A percentile compares a stretch with the other conserved stretches of the same genome.
These are phyloP conservation scores for Vaccinium darrowii DNA, from an alignment of 148 eudicot species.

Conservation along the genomic window DNA sequence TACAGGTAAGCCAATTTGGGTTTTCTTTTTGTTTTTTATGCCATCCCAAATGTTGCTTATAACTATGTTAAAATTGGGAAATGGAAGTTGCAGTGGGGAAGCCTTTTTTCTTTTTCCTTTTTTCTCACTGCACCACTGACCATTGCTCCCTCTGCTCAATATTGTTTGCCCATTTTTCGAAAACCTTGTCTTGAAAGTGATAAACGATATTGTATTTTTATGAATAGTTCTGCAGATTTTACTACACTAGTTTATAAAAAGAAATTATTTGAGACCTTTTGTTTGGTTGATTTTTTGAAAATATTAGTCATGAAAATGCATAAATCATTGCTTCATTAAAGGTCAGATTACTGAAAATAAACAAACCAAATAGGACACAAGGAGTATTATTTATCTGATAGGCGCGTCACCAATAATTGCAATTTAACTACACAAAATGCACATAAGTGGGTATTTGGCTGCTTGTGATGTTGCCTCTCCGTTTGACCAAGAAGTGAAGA, in stretches of 20 bases:
- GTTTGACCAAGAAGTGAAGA: background rate
- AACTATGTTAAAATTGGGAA: background rate
- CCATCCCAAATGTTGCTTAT: background rate
- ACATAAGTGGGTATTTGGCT: background rate
- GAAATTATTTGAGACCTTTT: background rate
- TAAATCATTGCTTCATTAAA: too few relatives aligned
- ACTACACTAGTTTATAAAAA: background rate
- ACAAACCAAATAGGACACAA: too few relatives aligned
- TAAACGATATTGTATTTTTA: background rate
- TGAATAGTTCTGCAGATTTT: background rate
- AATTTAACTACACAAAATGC: background rate
- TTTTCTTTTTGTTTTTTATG: background rate
- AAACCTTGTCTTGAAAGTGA: background rate
- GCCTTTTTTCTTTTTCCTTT: background rate
- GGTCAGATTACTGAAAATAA: too few relatives aligned
- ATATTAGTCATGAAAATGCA: background rate
- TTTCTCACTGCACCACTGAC: background rate
- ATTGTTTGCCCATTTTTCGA: background rate
- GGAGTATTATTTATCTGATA: too few relatives aligned
- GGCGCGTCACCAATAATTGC: too few relatives aligned
- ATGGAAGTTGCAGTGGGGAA: background rate
- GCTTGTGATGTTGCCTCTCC: background rate
- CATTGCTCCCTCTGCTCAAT: background rate
- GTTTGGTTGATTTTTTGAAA: background rate
- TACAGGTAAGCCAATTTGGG: constrained; percentile 8